Base-by-base conservation (phyloP, 2,329 filamentous ascomycete genomes). In the Nemania sp. region DNA sequence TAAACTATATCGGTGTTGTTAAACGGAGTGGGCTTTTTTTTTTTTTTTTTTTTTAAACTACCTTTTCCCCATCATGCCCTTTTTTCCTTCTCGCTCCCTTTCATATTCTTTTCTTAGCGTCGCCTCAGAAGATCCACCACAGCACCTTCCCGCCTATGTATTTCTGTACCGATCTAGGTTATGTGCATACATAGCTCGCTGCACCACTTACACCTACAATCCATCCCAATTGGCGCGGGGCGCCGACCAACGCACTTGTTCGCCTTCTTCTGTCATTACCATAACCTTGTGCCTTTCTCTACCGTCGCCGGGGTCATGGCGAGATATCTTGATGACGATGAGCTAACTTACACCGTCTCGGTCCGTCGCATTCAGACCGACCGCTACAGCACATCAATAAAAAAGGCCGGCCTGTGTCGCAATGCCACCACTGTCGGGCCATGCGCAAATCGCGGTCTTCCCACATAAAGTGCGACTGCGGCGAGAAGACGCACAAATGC, bases 391-490 rank as follows among this genome's bases (percentile, higher is more conserved):
- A 96, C 72, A 96, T 97, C 78, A 95, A 95, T 75, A 96, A 96
- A 74, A 97, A 97, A 79, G 93, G 93, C 69, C 89, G 93, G 60
- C 94, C 94, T 59, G 91, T 97, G 65, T 96, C 94, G 66, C 94
- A 99, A 86, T 99, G 94, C 76, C 84, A 91, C 64, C 94, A 99
- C 77, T 99, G 94, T 77, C 93, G 94, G 72, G 85, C 89, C 64
- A 88, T 96, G 80, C 92, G 94, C 77, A 97, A 97, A 81, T 93
- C 91, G 73, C 90, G 94, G 67, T 88, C 92, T 54, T 90, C 93
- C 61, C 94, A 97, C 75, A 84, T 94, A 69, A 96, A 94, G 75
- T 99, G 94, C 77, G 92, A 97, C 75, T 99, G 94, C 74, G 92
- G 91, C 71, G 90, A 96, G 75, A 97, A 96, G 81, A 85, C 86